Percentiles rank a stretch among this genome's conserved stretches.
Evolutionary conservation across 176 grass and related monocot genomes (phyloP).

Genomic region (Musa itinerans): DNA sequence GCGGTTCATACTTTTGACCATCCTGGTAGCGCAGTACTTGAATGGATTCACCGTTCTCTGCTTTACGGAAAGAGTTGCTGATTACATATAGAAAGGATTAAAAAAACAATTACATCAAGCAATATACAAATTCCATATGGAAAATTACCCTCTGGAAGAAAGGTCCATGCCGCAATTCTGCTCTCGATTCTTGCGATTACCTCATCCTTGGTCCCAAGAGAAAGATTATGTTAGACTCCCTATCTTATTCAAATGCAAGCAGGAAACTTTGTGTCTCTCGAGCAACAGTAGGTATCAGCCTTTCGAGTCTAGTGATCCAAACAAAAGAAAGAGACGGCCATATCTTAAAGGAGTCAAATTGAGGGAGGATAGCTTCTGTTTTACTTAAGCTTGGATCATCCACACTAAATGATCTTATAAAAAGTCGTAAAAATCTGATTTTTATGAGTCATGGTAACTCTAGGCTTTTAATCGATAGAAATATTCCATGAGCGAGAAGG

Average conservation of each 20-base stretch:
- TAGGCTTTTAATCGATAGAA: too few species aligned
- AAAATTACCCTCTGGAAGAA: conserved; percentile 13
- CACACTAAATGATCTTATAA: too few species aligned
- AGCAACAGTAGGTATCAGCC: too few species aligned
- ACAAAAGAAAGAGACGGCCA: too few species aligned
- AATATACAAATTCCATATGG: neutral
- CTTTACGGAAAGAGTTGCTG: neutral
- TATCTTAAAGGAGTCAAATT: too few species aligned
- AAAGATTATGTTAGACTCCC: neutral
- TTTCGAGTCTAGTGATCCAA: too few species aligned
- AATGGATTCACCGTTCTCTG: conserved; percentile 11
- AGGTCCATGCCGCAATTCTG: conserved; percentile 19
- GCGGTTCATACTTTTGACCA: conserved; percentile 1
- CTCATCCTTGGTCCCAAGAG: conserved; percentile 7
- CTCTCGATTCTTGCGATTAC: conserved; percentile 15
- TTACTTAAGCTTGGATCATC: too few species aligned
- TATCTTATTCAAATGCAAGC: neutral
- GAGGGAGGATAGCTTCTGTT: too few species aligned
- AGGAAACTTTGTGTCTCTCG: too few species aligned
- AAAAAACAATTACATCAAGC: neutral
- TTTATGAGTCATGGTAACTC: too few species aligned
- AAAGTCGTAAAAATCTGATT: too few species aligned
- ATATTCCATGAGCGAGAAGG: neutral
- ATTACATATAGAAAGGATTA: too few species aligned
- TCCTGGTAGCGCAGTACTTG: conserved; percentile 14